Percentiles rank a stretch among this genome's conserved stretches.
Conservation (phyloP, 2,329 filamentous ascomycete genomes). For the Exophiala aquamarina region DNA sequence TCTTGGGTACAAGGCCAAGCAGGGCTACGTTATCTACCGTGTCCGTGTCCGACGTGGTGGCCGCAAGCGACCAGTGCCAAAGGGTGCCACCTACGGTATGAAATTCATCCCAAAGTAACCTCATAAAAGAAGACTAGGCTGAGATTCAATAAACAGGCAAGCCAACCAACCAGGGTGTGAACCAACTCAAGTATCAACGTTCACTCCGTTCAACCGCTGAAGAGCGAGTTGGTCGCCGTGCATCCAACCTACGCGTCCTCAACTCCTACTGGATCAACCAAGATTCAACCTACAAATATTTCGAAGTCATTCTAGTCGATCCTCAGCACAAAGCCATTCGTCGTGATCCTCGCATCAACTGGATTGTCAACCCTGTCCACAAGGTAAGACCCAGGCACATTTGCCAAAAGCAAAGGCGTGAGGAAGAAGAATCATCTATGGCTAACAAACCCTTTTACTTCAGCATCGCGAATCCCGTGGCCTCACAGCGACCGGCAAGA, state of each 20-base stretch:
- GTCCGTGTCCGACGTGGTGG: conserved; percentile 97
- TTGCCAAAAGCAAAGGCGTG: too few species aligned
- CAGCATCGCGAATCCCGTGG: conserved; percentile 96
- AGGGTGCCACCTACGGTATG: conserved; percentile 99
- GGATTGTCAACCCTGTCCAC: conserved; percentile 99
- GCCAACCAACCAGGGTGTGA: conserved; percentile 99
- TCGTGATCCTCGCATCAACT: conserved; percentile 99
- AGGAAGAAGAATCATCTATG: too few species aligned
- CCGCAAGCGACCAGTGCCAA: conserved; percentile 92
- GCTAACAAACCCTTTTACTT: conserved; percentile 14
- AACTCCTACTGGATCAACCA: conserved; percentile 99
- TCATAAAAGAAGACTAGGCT: conserved; percentile 27
- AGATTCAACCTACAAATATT: conserved; percentile 99
- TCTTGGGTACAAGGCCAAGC: conserved; percentile 99
- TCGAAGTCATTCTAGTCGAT: conserved; percentile 99
- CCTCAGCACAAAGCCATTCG: conserved; percentile 99
- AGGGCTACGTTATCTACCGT: conserved; percentile 99
- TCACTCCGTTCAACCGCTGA: conserved; percentile 96
- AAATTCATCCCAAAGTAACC: conserved; percentile 11
- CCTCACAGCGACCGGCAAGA: conserved; percentile 98
- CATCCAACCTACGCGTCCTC: conserved; percentile 97
- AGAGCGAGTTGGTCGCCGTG: conserved; percentile 99
- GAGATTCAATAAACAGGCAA: conserved; percentile 66
- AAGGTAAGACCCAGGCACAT: too few species aligned
- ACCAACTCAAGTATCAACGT: conserved; percentile 99